Evolutionary conservation across 2,329 filamentous ascomycete genomes (phyloP), one percentile per base, ranked within the genome.

Genomic region (Cladophialophora psammophila): DNA sequence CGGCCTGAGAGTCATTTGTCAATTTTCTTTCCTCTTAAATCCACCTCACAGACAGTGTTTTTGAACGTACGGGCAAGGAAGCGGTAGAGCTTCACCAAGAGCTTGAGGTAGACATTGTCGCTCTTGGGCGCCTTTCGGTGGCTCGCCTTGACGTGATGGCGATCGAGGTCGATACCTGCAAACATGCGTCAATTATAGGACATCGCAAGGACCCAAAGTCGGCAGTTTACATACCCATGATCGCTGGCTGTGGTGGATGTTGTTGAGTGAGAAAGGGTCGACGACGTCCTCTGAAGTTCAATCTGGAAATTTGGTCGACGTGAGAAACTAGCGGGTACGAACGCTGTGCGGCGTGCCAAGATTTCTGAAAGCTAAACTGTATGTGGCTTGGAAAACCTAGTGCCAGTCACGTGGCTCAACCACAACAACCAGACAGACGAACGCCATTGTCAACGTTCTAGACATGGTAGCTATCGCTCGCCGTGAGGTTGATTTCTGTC

Each of bases 31-130:
- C 45, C 13, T 10, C 31, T n/a, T 13, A 48, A 5, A 2, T 64
- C 32, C 45, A 59, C 20, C 38, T 66, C 31, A 48, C 13, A 55
- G 7, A 42, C 26, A 54, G 35, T 60, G 12, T 57, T 60, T 45
- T 31, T 40, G 35, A 57, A 90, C 90, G 84, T 92, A 96, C 93
- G 92, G 80, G 93, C 90, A 82, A 97, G 86, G 89, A 97, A 97
- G 87, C 92, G 91, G 88, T 97, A 97, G 64, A 97, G 91, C 91
- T 97, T 97, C 84, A 97, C 94, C 82, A 98, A 87, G 81, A 97
- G 89, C 88, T 94, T 94, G 77, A 97, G 87, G 85, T 97, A 97
- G 79, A 94, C 92, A 88, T 97, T 97, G 87, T 96, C 92, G 86
- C 91, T 96, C 91, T 97, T 97, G 80, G 94, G 92, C 76, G 92